Evolutionary conservation across 345 rosid species (phyloP), one percentile per base, ranked within the genome.

Genomic region (Salix koriyanagi): DNA sequence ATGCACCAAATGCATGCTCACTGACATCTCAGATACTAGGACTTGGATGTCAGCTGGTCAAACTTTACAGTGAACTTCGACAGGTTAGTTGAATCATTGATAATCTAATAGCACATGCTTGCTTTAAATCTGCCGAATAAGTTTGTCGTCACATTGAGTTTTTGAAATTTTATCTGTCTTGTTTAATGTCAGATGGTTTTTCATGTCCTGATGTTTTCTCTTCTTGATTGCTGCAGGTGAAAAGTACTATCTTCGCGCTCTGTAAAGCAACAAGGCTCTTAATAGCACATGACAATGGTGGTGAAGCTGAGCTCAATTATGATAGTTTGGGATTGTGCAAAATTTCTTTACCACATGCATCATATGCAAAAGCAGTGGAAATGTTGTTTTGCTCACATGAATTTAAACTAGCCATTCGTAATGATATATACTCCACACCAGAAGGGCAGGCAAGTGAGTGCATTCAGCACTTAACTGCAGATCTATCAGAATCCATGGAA

Each of bases 391-490:
- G 89, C 72, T 84, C 90, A 12, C 87, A 88, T 75, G 88, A 81
- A 58, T 79, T 92, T 80, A 88, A 87, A 84, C 83, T 84, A 62
- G 90, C 93, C 64, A 67, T 90, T 73, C 85, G 83, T 75, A 82
- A 79, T 48, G 92, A 89, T 73, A 79, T 88, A 76, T 86, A 83
- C 76, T 87, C 87, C 79, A 85, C 90, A 79, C 97, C 98, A 82
- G 98, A 92, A 88, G 98, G 97, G 77, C 99, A 94, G 86, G 94
- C 86, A 36, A 81, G 94, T 86, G 90, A 84, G 75, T 90, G 89
- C 75, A 77, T 94, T 70, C 84, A 70, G 77, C 87, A 85, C 72
- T 84, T 93, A 87, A 83, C 85, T 9, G 78, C 76, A 62, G 97
- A 92, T 86, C 54, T 91, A 65, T 85, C 87, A 70, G 87, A 89